These are phyloP conservation scores for Hyaloperonospora arabidopsidis DNA, from an alignment of 352 stramenopile species.

Conservation along the genomic window DNA sequence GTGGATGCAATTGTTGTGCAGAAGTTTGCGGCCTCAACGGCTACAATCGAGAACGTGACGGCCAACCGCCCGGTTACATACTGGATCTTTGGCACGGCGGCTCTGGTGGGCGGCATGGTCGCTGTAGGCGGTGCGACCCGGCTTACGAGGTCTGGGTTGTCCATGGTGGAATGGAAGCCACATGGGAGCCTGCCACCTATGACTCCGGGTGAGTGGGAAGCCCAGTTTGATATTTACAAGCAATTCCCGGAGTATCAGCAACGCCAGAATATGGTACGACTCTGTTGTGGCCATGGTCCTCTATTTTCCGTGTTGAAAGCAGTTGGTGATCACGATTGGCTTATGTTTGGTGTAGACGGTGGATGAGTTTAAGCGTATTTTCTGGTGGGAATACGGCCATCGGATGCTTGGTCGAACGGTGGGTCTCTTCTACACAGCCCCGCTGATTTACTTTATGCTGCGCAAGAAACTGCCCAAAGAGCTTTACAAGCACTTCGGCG, in stretches of 20 bases:
- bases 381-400: conserved; percentile 94
- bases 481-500: conserved; percentile 56
- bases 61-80: conserved; percentile 85
- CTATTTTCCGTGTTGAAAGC: neutral
- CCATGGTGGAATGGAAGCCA: conserved; percentile 96
- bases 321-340: too few relatives aligned
- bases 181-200: conserved; percentile 90
- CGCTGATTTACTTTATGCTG: conserved; percentile 90
- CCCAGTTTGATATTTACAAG: conserved; percentile 98
- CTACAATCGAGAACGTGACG: conserved; percentile 73
- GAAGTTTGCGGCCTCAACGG: conserved; percentile 43
- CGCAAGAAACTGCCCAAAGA: conserved; percentile 72
- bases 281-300: conserved; percentile 1
- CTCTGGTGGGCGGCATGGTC: conserved; percentile 94
- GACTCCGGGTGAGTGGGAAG: conserved; percentile 89
- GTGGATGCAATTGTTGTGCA: conserved; percentile 18
- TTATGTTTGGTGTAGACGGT: conserved; percentile 61
- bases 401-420: conserved; percentile 95
- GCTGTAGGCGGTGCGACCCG: conserved; percentile 95
- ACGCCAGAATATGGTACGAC: conserved; percentile 80
- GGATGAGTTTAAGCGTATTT: conserved; percentile 98
- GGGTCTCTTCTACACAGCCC: conserved; percentile 89
- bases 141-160: conserved; percentile 94
- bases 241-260: conserved; percentile 97
- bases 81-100: conserved; percentile 94